Evolutionary conservation across 352 stramenopile genomes (phyloP).

Genomic region (Globisporangium paddicum): DNA sequence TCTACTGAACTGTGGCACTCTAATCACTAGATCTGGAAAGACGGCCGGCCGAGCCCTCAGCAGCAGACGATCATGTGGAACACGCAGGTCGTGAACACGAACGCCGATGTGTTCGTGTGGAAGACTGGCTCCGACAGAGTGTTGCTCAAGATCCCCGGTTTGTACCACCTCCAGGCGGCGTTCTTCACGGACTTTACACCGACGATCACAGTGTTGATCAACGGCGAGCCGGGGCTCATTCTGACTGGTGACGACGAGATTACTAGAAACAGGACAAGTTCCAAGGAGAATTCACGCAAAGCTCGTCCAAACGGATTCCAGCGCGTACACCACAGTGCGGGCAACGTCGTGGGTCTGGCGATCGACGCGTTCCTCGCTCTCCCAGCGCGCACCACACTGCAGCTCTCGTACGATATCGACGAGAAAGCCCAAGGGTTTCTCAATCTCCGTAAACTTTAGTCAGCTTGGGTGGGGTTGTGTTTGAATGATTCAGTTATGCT

Average conservation of each 20-base stretch:
- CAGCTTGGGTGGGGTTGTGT: neutral
- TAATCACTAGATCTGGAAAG: constrained; percentile 63
- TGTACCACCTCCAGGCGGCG: constrained; percentile 65
- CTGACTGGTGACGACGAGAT: neutral
- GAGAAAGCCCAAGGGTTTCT: constrained; percentile 68
- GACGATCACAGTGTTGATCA: constrained; percentile 51
- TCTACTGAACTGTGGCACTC: neutral
- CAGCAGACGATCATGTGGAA: constrained; percentile 68
- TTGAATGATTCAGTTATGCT: neutral
- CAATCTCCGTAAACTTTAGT: constrained; percentile 66
- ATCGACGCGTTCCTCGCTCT: constrained; percentile 56
- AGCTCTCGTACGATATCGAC: constrained; percentile 61
- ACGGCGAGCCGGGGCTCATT: constrained; percentile 46
- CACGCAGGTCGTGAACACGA: constrained; percentile 67
- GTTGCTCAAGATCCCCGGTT: constrained; percentile 42
- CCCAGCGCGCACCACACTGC: constrained; percentile 35
- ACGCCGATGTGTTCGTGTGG: constrained; percentile 65
- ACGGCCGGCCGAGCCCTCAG: constrained; percentile 34
- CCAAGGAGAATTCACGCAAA: neutral
- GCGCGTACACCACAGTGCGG: constrained; percentile 52
- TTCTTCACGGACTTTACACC: constrained; percentile 66
- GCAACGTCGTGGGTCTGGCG: constrained; percentile 46
- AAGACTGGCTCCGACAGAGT: constrained; percentile 43
- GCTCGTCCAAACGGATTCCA: constrained; percentile 2
- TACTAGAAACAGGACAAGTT: neutral